Percentiles rank a stretch among this genome's conserved stretches.
Evolutionary conservation across 2,329 filamentous ascomycete genomes (phyloP).

Genomic region (Verticillium dahliae): DNA sequence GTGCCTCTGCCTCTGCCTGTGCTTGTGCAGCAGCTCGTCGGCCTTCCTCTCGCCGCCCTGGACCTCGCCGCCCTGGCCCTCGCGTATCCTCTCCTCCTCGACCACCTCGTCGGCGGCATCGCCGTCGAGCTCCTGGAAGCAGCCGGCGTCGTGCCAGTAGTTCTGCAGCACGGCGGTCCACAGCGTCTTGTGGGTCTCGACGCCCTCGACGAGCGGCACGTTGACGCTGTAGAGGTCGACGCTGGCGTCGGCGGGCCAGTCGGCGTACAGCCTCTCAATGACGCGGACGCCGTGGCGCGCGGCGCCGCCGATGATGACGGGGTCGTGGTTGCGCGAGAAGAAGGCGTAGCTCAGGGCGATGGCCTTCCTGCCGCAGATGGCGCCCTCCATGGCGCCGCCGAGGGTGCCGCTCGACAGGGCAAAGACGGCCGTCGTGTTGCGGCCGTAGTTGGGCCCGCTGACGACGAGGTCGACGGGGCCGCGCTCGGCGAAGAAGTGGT

Average conservation of each 20-base stretch:
- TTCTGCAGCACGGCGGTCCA: slow-evolving; percentile 88
- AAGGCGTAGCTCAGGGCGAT: slow-evolving; percentile 91
- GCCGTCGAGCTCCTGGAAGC: slow-evolving; percentile 74
- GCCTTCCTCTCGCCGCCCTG: slow-evolving; percentile 18
- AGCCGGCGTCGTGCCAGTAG: slow-evolving; percentile 77
- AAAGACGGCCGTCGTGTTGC: slow-evolving; percentile 77
- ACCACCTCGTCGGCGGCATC: slow-evolving; percentile 57
- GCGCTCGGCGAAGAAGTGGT: slow-evolving; percentile 69
- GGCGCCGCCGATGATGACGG: slow-evolving; percentile 70
- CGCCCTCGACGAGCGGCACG: slow-evolving; percentile 73
- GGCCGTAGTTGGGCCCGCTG: slow-evolving; percentile 75
- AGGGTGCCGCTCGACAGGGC: slow-evolving; percentile 72
- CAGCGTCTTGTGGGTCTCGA: slow-evolving; percentile 66
- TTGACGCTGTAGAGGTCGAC: slow-evolving; percentile 90
- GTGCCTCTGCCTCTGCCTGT: slow-evolving; percentile 78
- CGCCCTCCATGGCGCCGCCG: slow-evolving; percentile 71
- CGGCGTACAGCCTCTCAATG: slow-evolving; percentile 69
- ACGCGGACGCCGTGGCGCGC: slow-evolving; percentile 68
- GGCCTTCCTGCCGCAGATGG: slow-evolving; percentile 60
- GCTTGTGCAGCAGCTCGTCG: slow-evolving; percentile 28
- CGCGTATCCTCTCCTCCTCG: slow-evolving; percentile 68
- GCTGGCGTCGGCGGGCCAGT: slow-evolving; percentile 61
- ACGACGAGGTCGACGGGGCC: slow-evolving; percentile 71
- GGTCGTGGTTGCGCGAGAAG: slow-evolving; percentile 77
- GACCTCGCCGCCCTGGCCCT: slow-evolving; percentile 44